Conservation (phyloP, 148 eudicot genomes). For the Persicaria maculosa region DNA sequence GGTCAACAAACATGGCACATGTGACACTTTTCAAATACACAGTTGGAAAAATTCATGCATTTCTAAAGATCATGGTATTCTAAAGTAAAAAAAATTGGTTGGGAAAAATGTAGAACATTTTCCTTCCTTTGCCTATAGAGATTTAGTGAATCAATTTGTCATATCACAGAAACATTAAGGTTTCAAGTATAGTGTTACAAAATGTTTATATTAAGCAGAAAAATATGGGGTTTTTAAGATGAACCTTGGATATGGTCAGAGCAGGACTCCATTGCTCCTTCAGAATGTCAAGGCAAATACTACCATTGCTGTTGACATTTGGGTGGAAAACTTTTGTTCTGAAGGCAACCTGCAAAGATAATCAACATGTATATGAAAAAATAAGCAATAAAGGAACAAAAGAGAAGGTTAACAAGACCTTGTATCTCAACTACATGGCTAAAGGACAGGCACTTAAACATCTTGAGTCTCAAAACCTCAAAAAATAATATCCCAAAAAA, state of each 20-base stretch:
- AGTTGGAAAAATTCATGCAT: neutral
- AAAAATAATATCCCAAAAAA: neutral
- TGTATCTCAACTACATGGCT: neutral
- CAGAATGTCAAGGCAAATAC: conserved; percentile 20
- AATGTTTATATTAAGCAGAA: neutral
- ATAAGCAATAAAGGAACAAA: neutral
- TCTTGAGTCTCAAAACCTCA: neutral
- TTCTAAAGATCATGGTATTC: neutral
- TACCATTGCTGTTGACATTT: conserved; percentile 20
- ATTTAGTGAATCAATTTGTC: neutral
- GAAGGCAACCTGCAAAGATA: conserved; percentile 18
- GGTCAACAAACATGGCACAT: neutral
- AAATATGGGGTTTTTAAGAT: neutral
- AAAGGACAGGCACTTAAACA: neutral
- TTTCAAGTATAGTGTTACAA: no score
- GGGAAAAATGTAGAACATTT: neutral
- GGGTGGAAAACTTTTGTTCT: conserved; percentile 20
- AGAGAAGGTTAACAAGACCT: neutral
- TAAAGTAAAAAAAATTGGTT: neutral
- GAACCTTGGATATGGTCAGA: conserved; percentile 20
- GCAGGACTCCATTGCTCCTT: conserved; percentile 24
- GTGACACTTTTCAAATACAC: neutral
- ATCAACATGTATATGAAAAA: neutral
- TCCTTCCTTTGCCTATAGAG: neutral
- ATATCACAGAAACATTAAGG: neutral